Base-by-base conservation (phyloP, 192 early-diverging fungal species). In the Backusella liffmaniae region DNA sequence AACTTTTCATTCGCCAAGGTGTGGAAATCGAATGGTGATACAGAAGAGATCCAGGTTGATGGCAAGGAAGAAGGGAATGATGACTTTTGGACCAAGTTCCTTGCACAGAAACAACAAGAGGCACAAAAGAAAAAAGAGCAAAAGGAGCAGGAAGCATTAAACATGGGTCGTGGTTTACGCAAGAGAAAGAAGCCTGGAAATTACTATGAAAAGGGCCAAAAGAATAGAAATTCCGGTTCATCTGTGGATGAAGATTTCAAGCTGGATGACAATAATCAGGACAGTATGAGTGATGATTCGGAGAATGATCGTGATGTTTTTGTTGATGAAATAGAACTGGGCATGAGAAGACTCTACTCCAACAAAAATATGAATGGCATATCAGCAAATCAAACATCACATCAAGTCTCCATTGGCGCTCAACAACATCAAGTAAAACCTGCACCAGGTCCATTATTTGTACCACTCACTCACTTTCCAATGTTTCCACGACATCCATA, bases 21-120 rank as follows among this genome's bases (percentile, higher is more conserved):
- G 1, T 74, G 73, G 73, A 74, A 42, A 9, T 42, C 35, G 15
- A 34, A 29, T 65, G 72, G 56, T 9, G 41, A 41, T 29, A 56
- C 77, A 13, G 85, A 90, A 59, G 85, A 86, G 6, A 80, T 84
- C 7, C 66, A 77, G 37, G 74, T 15, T 9, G 46, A 73, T 41
- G 67, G 0, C 23, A 36, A 29, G n/a, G 36, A 72, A 8, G 23
- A 23, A 46, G 35, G 26, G 21, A 35, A 68, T 21, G 66, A 67
- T 7, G 76, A 74, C 41, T 81, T 85, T 46, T 85, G 84, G 84
- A 53, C 67, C 15, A 77, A 72, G 37, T 59, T 83, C 35, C 42
- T 85, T 23, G 44, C 74, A 44, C 36, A 81, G 13, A 66, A 70
- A 29, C 62, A 65, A 12, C 18, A 39, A 21, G 42, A 53, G 26